Evolutionary conservation across 768 basidiomycete species (phyloP), one percentile per base, ranked within the genome.

Genomic region (Amanita brunnescens): DNA sequence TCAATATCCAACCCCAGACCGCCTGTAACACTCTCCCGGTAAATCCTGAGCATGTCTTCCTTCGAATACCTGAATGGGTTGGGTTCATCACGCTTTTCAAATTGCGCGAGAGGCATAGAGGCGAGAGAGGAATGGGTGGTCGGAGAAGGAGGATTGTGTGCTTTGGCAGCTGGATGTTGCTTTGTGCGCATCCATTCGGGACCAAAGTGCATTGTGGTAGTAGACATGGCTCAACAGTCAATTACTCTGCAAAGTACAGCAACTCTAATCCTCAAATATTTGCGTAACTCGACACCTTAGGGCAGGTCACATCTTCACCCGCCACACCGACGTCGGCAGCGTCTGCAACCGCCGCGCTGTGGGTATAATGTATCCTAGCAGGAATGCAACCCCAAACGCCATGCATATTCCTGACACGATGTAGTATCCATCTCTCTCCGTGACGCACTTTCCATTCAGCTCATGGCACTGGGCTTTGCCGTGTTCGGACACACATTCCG

Each of bases 141-240:
- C 24, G 83, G 83, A 1, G 86, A 76, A 13, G 85, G 75, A 45
- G 79, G 76, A 47, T 65, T 73, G 56, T 74, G 81, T 38, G 73
- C 67, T 61, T 75, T 80, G 55, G 75, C 58, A 40, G 76, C 65
- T 41, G 75, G 66, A 52, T 80, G 78, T 55, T 78, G 79, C 70
- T 90, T 90, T 58, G 82, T 78, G 61, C 89, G 81, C 89, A 91
- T 91, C 89, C 89, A 91, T 70, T 91, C 89, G 42, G 89, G 89
- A 61, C 87, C 89, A 74, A 91, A 91, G 66, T 91, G 89, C 81
- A 91, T 86, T 9, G 87, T 83, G 56, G 86, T 71, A 55, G 74
- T 70, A 54, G 77, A 73, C 77, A 78, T 78, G 30, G 32, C 16
- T 38, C 23, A 41, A 10, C 13, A 29, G 26, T 32, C 41, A 44